These are phyloP conservation scores for Boletus bicolor DNA, from an alignment of 768 basidiomycete genomes.

Conservation along the genomic window DNA sequence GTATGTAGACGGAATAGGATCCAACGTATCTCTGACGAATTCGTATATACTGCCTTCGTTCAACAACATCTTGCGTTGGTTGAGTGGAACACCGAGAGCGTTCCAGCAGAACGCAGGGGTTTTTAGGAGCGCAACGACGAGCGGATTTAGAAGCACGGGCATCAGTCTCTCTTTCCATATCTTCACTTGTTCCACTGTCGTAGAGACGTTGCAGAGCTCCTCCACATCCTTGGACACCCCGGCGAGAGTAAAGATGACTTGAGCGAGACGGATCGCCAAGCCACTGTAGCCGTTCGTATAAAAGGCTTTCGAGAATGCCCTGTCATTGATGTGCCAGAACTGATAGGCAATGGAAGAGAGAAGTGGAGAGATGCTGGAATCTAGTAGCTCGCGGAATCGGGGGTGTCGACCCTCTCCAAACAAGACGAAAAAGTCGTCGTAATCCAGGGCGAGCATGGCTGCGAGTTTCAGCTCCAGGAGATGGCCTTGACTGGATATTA, in stretches of 20 bases:
- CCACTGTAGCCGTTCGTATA: constrained; percentile 68
- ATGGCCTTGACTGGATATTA: constrained; percentile 56
- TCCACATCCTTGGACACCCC: constrained; percentile 57
- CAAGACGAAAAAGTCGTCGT: constrained; percentile 60
- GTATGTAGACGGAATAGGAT: constrained; percentile 45
- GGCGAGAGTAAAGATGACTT: constrained; percentile 54
- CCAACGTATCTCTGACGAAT: constrained; percentile 50
- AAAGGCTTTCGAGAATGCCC: constrained; percentile 50
- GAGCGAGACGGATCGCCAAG: constrained; percentile 61
- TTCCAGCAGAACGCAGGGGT: constrained; percentile 64
- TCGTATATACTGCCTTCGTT: constrained; percentile 48
- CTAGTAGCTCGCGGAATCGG: constrained; percentile 58
- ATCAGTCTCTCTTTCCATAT: constrained; percentile 62
- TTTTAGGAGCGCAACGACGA: constrained; percentile 50
- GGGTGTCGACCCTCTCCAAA: constrained; percentile 65
- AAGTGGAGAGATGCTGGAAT: constrained; percentile 58
- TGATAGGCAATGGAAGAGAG: constrained; percentile 73
- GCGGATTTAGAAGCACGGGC: constrained; percentile 57
- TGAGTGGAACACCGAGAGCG: constrained; percentile 71
- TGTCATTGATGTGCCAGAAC: constrained; percentile 67
- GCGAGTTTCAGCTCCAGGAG: constrained; percentile 78
- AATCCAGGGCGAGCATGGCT: constrained; percentile 50
- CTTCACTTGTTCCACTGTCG: constrained; percentile 51
- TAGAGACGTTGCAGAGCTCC: constrained; percentile 51
- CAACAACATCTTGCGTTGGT: constrained; percentile 61